Evolutionary conservation across 2,329 filamentous ascomycete species (phyloP).

Genomic region (Exserohilum turcica): DNA sequence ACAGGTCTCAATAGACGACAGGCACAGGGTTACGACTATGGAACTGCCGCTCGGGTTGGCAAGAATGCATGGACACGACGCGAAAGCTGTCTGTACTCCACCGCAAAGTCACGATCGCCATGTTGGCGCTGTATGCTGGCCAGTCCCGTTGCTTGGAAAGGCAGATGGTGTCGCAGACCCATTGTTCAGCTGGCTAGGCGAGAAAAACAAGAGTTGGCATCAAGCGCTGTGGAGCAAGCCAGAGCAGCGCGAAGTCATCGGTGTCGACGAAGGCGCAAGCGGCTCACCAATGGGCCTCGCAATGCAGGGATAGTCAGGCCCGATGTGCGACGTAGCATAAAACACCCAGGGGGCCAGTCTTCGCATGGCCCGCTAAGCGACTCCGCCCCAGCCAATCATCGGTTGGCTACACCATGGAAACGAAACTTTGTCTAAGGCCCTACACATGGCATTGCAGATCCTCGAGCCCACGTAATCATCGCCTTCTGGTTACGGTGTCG

Average conservation of each 20-base stretch:
- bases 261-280: constrained; percentile 14
- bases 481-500: constrained; percentile 23
- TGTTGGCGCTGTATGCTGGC: constrained; percentile 16
- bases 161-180: constrained; percentile 23
- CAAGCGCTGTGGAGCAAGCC: constrained; percentile 21
- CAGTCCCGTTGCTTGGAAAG: constrained; percentile 18
- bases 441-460: constrained; percentile 20
- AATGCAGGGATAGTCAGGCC: constrained; percentile 20
- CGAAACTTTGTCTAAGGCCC: constrained; percentile 32
- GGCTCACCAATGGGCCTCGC: constrained; percentile 35
- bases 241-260: constrained; percentile 17
- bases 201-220: constrained; percentile 25
- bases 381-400: constrained; percentile 33
- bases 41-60: not conserved
- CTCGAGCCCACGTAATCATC: constrained; percentile 16
- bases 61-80: not conserved
- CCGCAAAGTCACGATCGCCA: not conserved
- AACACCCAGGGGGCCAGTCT: constrained; percentile 33
- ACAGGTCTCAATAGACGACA: not conserved
- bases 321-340: constrained; percentile 39
- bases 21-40: not conserved
- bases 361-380: constrained; percentile 36
- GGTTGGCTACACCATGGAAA: constrained; percentile 24
- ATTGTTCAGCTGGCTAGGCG: constrained; percentile 5
- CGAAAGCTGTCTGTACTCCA: not conserved